Evolutionary conservation across 768 basidiomycete genomes (phyloP), one percentile per base, ranked within the genome.

Genomic region (Dacryopinax primogenitus): DNA sequence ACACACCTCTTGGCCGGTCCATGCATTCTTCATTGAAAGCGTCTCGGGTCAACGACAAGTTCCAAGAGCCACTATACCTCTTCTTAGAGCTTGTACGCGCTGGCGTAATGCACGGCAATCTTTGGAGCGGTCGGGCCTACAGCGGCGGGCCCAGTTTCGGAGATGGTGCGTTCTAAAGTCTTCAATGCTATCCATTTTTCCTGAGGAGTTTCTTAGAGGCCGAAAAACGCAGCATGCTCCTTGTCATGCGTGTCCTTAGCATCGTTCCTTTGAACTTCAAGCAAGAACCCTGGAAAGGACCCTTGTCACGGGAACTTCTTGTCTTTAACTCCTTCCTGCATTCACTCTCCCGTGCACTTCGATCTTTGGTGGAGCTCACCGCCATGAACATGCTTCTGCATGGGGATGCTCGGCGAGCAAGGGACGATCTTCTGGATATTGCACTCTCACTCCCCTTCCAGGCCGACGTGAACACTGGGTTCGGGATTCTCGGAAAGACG

Each of bases 261-360:
- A 94, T 98, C 67, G 88, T 99, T 23, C 94, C 94, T 62, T 76
- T 99, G 68, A 90, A 86, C 73, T 96, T 94, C 82, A 90, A 92
- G 92, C 67, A 90, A 35, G 88, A 87, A 74, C 84, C 89, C 69
- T 99, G 96, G 96, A 88, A 87, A 39, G 96, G 95, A 30, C 96
- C 96, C 41, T 79, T 99, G 62, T 97, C 95, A 70, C 88, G 96
- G 67, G 95, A 98, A 75, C 79, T 99, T 66, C 81, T 99, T 62
- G 93, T 96, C 67, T 99, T 98, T 83, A 99, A 99, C 80, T 92
- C 93, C 61, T 98, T 98, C 74, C 86, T 96, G 72, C 86, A 91
- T 63, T 89, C 91, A 62, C 79, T 98, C 67, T 89, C 92, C 65
- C 87, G 93, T 66, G 89, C 93, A 32, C 80, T 98, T 66, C 85